Evolutionary conservation across 2,329 filamentous ascomycete species (phyloP), one percentile per base, ranked within the genome.

Genomic region (Fusarium denticulatum): DNA sequence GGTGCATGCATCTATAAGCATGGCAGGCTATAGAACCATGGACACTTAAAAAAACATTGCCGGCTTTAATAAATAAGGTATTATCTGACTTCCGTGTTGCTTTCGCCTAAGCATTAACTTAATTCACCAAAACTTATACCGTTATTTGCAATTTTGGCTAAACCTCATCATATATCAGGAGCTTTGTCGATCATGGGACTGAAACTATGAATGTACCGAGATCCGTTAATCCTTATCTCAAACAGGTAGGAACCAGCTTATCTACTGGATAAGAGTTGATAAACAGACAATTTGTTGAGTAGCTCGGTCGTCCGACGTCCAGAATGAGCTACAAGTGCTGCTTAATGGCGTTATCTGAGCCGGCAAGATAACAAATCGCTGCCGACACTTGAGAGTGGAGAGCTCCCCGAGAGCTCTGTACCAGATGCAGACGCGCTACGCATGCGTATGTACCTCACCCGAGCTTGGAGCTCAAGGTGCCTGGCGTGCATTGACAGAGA

Each of bases 311-410:
- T 60, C 15, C 42, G 46, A 60, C 36, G 63, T 22, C 52, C 63
- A 64, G 75, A 69, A 78, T 78, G 76, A 78, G 68, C 67, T 60
- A 59, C 61, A 69, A 73, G 61, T 53, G 60, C 65, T 52, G 53
- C 43, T 57, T 68, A 65, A 78, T 78, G 77, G 76, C 72, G 77
- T 78, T 78, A 78, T 78, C 76, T 65, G 75, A 75, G 22, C 28
- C 24, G 24, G 56, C 56, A 37, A 76, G 73, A 76, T 74, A 74
- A 67, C 72, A 61, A 73, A 73, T 67, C 61, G 68, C 62, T 49
- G 59, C 52, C 58, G 71, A 66, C 55, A 71, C 47, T 43, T 24
- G 20, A 36, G 59, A 60, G 66, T 63, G 64, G 60, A 66, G 64
- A 74, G 70, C 67, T 77, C 39, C 30, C 26, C 45, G 10, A 58